These are phyloP conservation scores for Thamnidium elegans DNA, from an alignment of 192 early-diverging fungal species.

Conservation along the genomic window DNA sequence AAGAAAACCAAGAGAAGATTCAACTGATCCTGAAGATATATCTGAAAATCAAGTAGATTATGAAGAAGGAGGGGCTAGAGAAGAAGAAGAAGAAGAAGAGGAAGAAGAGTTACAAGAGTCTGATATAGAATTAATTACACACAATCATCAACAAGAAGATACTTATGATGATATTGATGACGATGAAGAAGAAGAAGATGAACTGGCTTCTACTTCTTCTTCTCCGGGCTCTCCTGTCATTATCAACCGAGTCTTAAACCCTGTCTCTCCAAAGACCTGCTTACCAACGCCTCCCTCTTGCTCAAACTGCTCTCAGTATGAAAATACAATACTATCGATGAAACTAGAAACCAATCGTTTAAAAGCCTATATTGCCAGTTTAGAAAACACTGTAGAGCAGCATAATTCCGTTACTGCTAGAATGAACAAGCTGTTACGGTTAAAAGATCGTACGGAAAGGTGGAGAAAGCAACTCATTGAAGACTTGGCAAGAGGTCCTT, in stretches of 20 bases:
- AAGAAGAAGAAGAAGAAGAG: slow-evolving; percentile 18
- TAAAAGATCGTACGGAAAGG: neutral
- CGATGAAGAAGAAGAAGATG: slow-evolving; percentile 30
- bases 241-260: no score
- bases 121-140: neutral
- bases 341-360: neutral
- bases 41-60: slow-evolving; percentile 1
- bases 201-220: slow-evolving; percentile 27
- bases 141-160: neutral
- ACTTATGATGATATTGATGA: neutral
- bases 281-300: neutral
- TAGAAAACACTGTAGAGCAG: slow-evolving; percentile 14
- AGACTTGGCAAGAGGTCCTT: slow-evolving; percentile 11
- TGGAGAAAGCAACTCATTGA: slow-evolving; percentile 13
- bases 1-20: slow-evolving; percentile 4
- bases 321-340: neutral
- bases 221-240: slow-evolving; percentile 18
- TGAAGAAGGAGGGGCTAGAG: no score
- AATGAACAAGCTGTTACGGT: slow-evolving; percentile 1
- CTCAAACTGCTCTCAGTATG: neutral
- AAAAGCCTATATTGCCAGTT: neutral
- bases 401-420: neutral
- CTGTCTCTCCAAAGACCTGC: no score
- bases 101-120: slow-evolving; percentile 13
- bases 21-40: slow-evolving; percentile 8